Evolutionary conservation across 2,329 filamentous ascomycete genomes (phyloP), one percentile per base, ranked within the genome.

Genomic region (Alternaria tenuissima): DNA sequence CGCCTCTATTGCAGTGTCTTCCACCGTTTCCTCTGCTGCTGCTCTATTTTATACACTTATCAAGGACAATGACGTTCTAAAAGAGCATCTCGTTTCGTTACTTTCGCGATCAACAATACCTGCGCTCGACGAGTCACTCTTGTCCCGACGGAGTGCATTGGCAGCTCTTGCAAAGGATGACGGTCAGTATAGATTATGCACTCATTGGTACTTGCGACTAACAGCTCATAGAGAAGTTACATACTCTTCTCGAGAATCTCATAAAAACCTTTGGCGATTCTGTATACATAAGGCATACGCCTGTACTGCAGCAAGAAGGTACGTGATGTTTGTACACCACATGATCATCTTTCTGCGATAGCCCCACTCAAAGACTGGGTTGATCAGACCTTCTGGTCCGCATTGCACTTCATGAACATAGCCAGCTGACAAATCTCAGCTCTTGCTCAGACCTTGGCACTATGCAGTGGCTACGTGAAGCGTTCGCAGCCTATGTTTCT

Each of bases 251-350:
- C 57, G 88, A 93, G 69, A 92, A 88, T 71, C 87, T 85, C 49
- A 81, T 97, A 49, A 82, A 82, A 39, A 87, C 90, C 49, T 97
- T 98, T 76, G 92, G 92, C 1, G 94, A 97, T 69, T 88, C 91
- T 51, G 82, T 98, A 11, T 96, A 93, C 71, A 93, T 98, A 68
- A 91, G 88, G 59, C 93, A 98, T 77, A 87, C 91, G 0, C 89
- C 94, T 5, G 87, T 91, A n/a, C 74, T 95, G 39, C 91, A 94
- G 71, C 95, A 99, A 84, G 92, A 98, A 85, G 90, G 93, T 91
- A 79, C 44, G 58, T 26, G 7, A n/a, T 12, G 26, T 20, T 20
- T 20, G 3, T 5, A 11, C 24, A 14, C 16, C 14, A 38, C n/a
- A 39, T 12, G 1, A 20, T 16, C 3, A 20, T 73, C 74, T 76